Conservation (phyloP, 2,329 filamentous ascomycete species). For the Colletotrichum kahawae region DNA sequence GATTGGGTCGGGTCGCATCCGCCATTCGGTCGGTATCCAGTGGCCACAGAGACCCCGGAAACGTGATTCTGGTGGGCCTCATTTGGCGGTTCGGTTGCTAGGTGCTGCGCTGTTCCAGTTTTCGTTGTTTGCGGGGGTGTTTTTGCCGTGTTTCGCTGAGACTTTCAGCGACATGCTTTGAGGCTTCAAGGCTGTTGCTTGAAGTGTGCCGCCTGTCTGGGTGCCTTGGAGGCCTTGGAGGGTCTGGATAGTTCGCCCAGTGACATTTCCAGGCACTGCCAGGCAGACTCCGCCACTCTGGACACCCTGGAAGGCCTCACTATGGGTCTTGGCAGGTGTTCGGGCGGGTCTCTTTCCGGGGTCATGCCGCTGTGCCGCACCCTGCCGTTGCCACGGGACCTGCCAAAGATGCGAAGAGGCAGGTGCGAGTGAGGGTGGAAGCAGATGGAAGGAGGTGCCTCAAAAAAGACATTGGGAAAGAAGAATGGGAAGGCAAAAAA, state of each 20-base stretch:
- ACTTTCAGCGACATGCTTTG: not conserved
- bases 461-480: not conserved
- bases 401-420: not conserved
- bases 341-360: conserved; percentile 8
- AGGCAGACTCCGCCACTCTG: conserved; percentile 7
- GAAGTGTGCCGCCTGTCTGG: not conserved
- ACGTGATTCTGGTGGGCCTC: conserved; percentile 16
- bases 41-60: not conserved
- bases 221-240: not conserved
- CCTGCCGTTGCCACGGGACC: conserved; percentile 1
- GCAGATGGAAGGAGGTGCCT: not conserved
- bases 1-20: conserved; percentile 9
- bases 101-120: not conserved
- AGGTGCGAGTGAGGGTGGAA: not conserved
- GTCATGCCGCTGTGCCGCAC: not conserved
- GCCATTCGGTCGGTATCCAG: not conserved
- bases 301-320: not conserved
- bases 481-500: not conserved
- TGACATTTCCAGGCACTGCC: not conserved
- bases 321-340: conserved; percentile 10
- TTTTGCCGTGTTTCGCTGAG: not conserved
- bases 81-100: not conserved
- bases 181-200: not conserved
- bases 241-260: not conserved
- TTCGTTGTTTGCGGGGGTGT: not conserved